Conservation (phyloP, 2,329 filamentous ascomycete genomes). For the Sphaerostilbella broomeana region DNA sequence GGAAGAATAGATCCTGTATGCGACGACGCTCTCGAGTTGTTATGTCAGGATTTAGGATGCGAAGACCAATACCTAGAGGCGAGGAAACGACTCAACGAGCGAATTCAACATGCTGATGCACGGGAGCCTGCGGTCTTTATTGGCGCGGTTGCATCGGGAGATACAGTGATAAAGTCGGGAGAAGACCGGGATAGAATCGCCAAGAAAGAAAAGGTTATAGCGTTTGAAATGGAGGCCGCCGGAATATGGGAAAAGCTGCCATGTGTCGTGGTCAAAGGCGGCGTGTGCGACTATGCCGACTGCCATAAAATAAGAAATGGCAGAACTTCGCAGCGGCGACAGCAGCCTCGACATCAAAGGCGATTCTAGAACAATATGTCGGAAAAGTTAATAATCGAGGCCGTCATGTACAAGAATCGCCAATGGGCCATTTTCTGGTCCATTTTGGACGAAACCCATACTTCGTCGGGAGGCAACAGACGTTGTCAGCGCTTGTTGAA, state of each 20-base stretch:
- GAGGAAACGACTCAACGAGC: constrained; percentile 20
- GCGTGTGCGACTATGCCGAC: constrained; percentile 7
- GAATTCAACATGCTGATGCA: constrained; percentile 16
- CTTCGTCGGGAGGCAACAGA: constrained; percentile 19
- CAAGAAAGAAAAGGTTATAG: constrained; percentile 6
- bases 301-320: constrained; percentile 9
- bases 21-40: constrained; percentile 3
- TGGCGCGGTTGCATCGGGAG: constrained; percentile 32
- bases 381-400: neutral
- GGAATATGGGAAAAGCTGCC: constrained; percentile 24
- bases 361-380: constrained; percentile 1
- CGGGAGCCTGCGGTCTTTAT: constrained; percentile 25
- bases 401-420: too few species aligned
- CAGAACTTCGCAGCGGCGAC: constrained; percentile 6
- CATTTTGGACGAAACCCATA: constrained; percentile 18
- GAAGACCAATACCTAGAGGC: constrained; percentile 21
- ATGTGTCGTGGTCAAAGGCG: constrained; percentile 20
- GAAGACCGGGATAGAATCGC: constrained; percentile 28
- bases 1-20: constrained; percentile 7
- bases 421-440: neutral
- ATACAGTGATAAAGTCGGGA: constrained; percentile 33
- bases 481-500: constrained; percentile 15
- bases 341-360: neutral
- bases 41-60: constrained; percentile 14
- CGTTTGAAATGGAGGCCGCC: constrained; percentile 28